Percentiles rank a stretch among this genome's conserved stretches.
Conservation (phyloP, 106 monocot species). For the Alisma plantagoaquatica region DNA sequence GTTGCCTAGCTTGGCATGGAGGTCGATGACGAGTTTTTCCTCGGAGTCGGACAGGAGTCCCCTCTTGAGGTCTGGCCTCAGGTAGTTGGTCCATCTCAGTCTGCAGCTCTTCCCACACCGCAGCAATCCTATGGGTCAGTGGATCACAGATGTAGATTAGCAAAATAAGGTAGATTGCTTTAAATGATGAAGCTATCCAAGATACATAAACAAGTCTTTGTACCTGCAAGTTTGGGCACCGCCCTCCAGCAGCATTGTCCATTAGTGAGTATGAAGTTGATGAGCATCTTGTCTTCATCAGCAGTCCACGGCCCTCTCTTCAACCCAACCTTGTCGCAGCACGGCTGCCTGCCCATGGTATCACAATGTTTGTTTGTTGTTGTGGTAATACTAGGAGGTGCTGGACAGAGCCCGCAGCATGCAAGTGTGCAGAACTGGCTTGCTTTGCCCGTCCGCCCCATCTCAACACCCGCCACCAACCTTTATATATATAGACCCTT, state of each 20-base stretch:
- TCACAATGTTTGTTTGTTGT: background rate
- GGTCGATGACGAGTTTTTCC: slow-evolving; percentile 66
- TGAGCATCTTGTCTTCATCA: slow-evolving; percentile 19
- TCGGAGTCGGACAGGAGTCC: slow-evolving; percentile 65
- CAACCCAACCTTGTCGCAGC: slow-evolving; percentile 21
- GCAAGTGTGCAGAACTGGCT: too few relatives aligned
- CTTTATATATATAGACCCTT: background rate
- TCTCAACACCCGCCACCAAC: too few relatives aligned
- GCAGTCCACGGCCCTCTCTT: slow-evolving; percentile 23
- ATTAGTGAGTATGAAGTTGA: slow-evolving; percentile 13
- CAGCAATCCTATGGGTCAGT: slow-evolving; percentile 15
- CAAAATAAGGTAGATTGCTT: too few relatives aligned
- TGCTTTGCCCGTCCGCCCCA: too few relatives aligned
- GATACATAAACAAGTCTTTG: background rate
- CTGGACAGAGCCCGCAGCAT: too few relatives aligned
- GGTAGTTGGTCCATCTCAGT: slow-evolving; percentile 81
- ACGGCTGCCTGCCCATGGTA: slow-evolving; percentile 23
- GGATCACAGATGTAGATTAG: background rate
- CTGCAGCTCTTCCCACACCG: slow-evolving; percentile 78
- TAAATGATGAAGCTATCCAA: too few relatives aligned
- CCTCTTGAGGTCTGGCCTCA: slow-evolving; percentile 72
- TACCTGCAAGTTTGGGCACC: slow-evolving; percentile 19
- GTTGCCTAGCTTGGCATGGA: slow-evolving; percentile 63
- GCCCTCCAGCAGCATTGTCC: slow-evolving; percentile 23
- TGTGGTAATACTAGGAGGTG: too few relatives aligned